These are phyloP conservation scores for Elaeagnus macrophylla DNA, from an alignment of 306 rosid genomes.

Conservation along the genomic window DNA sequence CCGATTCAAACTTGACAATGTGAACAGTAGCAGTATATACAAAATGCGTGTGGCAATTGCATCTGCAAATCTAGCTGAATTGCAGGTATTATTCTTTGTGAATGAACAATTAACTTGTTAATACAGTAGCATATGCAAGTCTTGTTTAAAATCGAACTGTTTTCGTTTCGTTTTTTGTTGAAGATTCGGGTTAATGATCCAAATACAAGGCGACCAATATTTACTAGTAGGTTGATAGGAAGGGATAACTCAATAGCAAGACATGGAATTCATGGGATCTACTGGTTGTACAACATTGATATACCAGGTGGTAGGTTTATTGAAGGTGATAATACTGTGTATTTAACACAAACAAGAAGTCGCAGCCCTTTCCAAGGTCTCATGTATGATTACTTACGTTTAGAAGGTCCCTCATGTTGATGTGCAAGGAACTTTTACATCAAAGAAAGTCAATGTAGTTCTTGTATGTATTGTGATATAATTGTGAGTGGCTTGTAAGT, in stretches of 20 bases:
- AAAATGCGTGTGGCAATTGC: slow-evolving; percentile 79
- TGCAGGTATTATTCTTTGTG: slow-evolving; percentile 43
- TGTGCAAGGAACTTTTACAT: too few species aligned
- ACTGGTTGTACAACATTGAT: slow-evolving; percentile 54
- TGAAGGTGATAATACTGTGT: slow-evolving; percentile 64
- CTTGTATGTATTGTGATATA: too few species aligned
- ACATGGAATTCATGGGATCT: slow-evolving; percentile 86
- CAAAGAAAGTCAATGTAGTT: too few species aligned
- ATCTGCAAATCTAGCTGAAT: slow-evolving; percentile 69
- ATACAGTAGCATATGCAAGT: too few species aligned
- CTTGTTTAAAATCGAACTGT: background rate
- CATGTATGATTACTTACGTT: slow-evolving; percentile 85
- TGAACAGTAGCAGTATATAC: slow-evolving; percentile 33
- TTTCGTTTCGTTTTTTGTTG: background rate
- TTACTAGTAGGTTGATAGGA: slow-evolving; percentile 83
- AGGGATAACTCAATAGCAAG: slow-evolving; percentile 85
- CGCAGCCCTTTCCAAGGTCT: slow-evolving; percentile 66
- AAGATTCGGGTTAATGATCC: slow-evolving; percentile 74
- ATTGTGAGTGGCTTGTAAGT: too few species aligned
- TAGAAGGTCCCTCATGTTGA: too few species aligned
- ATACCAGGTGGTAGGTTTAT: slow-evolving; percentile 38
- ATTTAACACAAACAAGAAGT: slow-evolving; percentile 65
- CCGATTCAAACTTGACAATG: slow-evolving; percentile 48
- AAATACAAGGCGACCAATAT: slow-evolving; percentile 43
- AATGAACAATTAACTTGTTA: too few species aligned